Evolutionary conservation across 139 green algal species (phyloP), one percentile per base, ranked within the genome.

Genomic region (Ulvella scutata): DNA sequence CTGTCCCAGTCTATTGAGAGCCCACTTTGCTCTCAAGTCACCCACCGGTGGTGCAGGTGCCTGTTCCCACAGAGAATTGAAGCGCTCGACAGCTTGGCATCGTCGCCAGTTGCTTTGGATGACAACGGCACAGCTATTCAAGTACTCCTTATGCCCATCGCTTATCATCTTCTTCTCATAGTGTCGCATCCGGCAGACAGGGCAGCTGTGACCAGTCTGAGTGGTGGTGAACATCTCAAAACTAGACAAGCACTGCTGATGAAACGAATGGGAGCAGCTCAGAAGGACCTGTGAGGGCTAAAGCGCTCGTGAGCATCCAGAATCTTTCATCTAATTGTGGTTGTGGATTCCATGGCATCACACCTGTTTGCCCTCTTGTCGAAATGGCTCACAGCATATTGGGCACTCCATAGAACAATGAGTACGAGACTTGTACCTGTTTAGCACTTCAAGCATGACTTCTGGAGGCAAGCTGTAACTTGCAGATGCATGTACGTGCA

Each of bases 131-230:
- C 83, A 90, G 23, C 38, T 59, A 34, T 82, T 33, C 2, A 39
- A 43, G 67, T 85, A 86, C 3, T 77, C 62, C 39, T 75, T 61
- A 23, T 73, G 61, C 0, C 82, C 87, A 73, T 92, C 84, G 3
- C 60, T 59, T 28, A 92, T 88, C 0, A 76, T 43, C 4, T 44
- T 59, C 79, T 88, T 88, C 77, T 92, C 82, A 79, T 92, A 92
- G 37, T 84, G 74, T 26, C 82, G 38, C 6, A 79, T 73, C 20
- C 88, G 80, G 74, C 88, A 89, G 78, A 92, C 43, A 92, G 88
- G 87, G 80, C 88, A 92, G 51, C 75, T 81, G 17, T 33, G 79
- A 9, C 73, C 21, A n/a, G n/a, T n/a, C 43, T 82, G 13, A 4
- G 13, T 31, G 51, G 61, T 31, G 76, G 75, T 74, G 82, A 89